Evolutionary conservation across 768 basidiomycete genomes (phyloP).

Genomic region (Trametes cubensis): DNA sequence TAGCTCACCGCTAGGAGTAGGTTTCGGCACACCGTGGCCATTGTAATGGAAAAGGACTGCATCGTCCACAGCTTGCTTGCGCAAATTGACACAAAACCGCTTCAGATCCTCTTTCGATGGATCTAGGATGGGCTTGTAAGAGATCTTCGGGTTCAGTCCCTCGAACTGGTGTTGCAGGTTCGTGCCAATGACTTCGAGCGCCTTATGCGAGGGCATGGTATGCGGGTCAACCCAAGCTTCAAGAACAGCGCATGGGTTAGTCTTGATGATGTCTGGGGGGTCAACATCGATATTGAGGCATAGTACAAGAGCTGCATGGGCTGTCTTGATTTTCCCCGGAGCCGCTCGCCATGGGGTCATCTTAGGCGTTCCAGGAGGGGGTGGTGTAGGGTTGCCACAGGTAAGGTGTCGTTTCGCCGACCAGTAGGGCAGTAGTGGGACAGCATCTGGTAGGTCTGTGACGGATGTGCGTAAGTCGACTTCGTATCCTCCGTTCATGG

Average conservation of each 20-base stretch:
- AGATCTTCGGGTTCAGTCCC: constrained; percentile 89
- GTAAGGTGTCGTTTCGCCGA: constrained; percentile 89
- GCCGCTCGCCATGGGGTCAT: constrained; percentile 79
- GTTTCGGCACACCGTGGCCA: constrained; percentile 97
- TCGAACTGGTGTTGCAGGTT: constrained; percentile 97
- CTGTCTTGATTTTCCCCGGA: constrained; percentile 87
- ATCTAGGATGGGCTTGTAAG: constrained; percentile 93
- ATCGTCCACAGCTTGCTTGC: constrained; percentile 91
- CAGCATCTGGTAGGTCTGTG: constrained; percentile 37
- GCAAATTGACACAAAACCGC: constrained; percentile 78
- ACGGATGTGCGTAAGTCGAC: constrained; percentile 35
- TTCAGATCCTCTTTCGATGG: constrained; percentile 93
- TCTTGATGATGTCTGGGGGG: constrained; percentile 97
- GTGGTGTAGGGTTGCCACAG: constrained; percentile 81
- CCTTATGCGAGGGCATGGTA: constrained; percentile 88
- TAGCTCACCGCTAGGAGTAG: constrained; percentile 91
- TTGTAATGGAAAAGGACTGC: constrained; percentile 97
- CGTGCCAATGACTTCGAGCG: constrained; percentile 89
- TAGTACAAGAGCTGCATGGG: constrained; percentile 83
- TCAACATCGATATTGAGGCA: constrained; percentile 98
- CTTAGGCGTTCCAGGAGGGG: constrained; percentile 65
- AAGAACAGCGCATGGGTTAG: constrained; percentile 89
- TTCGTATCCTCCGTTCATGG: constrained; percentile 34
- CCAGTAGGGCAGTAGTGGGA: constrained; percentile 80
- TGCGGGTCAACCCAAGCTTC: constrained; percentile 99